Conservation (phyloP, 441 rosid species). For the Gossypium schwendimanii region DNA sequence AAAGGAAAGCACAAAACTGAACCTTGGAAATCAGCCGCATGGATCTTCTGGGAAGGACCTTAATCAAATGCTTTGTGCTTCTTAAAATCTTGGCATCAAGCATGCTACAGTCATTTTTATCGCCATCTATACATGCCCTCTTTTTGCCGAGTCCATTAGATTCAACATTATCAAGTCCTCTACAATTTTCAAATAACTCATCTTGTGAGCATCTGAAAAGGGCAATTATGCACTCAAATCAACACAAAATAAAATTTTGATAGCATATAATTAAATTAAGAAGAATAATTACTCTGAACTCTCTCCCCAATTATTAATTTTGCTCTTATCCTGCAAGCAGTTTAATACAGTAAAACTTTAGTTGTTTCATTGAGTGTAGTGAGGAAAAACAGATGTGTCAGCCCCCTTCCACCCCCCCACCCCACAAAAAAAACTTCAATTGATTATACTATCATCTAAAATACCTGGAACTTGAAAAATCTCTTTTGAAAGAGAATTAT, state of each 20-base stretch:
- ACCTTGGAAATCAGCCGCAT: conserved; percentile 57
- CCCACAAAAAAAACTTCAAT: background rate
- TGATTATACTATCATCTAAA: background rate
- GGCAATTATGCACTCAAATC: conserved; percentile 16
- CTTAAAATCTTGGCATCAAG: conserved; percentile 30
- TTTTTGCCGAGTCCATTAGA: conserved; percentile 28
- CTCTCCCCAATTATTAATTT: conserved; percentile 42
- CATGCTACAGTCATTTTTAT: conserved; percentile 18
- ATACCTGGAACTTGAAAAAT: background rate
- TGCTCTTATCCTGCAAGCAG: conserved; percentile 57
- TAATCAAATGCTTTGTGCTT: conserved; percentile 25
- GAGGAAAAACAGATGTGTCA: background rate
- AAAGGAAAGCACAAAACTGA: conserved; percentile 16
- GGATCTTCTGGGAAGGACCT: conserved; percentile 45
- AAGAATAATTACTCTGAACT: conserved; percentile 49
- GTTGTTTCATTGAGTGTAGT: conserved; percentile 1
- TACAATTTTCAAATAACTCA: conserved; percentile 23
- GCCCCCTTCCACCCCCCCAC: background rate
- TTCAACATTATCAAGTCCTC: conserved; percentile 23
- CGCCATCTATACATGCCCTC: conserved; percentile 24
- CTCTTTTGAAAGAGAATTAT: background rate
- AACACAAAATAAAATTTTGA: conserved; percentile 14
- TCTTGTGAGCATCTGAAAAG: conserved; percentile 43
- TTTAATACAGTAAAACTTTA: conserved; percentile 11
- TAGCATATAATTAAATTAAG: conserved; percentile 17